These are phyloP conservation scores for Pichia kudriavzevii DNA, from an alignment of 1,139 yeast species.

Conservation along the genomic window DNA sequence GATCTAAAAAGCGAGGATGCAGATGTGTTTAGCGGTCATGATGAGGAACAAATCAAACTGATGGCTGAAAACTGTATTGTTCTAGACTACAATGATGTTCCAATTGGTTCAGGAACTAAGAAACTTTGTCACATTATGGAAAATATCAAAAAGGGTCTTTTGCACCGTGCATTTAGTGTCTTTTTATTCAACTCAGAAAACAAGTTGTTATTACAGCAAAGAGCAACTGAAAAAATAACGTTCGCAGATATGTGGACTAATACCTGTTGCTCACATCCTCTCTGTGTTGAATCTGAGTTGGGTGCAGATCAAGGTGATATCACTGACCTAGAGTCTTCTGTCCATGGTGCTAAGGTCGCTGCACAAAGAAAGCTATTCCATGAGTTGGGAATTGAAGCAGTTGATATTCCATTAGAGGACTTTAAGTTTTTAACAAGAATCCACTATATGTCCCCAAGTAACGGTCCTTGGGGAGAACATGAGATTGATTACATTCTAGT, in stretches of 20 bases:
- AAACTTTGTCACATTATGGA: conserved; percentile 87
- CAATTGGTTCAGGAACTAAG: conserved; percentile 91
- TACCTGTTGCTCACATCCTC: conserved; percentile 97
- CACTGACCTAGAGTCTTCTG: conserved; percentile 41
- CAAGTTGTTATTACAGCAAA: conserved; percentile 67
- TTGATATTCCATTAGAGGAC: conserved; percentile 54
- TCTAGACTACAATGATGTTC: conserved; percentile 75
- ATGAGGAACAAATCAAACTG: conserved; percentile 84
- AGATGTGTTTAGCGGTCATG: conserved; percentile 67
- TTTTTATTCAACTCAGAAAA: conserved; percentile 76
- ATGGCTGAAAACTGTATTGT: conserved; percentile 98
- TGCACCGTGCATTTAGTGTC: conserved; percentile 94
- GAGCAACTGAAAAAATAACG: conserved; percentile 94
- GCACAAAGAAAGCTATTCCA: conserved; percentile 89
- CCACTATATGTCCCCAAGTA: conserved; percentile 84
- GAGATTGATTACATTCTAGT: conserved; percentile 93
- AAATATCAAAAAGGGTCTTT: conserved; percentile 74
- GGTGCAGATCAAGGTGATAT: conserved; percentile 41
- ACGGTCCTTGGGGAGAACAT: conserved; percentile 94
- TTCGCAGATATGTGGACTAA: conserved; percentile 97
- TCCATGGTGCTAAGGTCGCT: conserved; percentile 76
- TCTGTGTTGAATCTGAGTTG: conserved; percentile 73
- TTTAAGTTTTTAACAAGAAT: conserved; percentile 87
- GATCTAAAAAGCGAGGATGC: conserved; percentile 19
- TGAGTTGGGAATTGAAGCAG: conserved; percentile 69